Percentiles rank a stretch among this genome's conserved stretches.
Conservation (phyloP, 306 rosid species). For the Canavalia gladiata region DNA sequence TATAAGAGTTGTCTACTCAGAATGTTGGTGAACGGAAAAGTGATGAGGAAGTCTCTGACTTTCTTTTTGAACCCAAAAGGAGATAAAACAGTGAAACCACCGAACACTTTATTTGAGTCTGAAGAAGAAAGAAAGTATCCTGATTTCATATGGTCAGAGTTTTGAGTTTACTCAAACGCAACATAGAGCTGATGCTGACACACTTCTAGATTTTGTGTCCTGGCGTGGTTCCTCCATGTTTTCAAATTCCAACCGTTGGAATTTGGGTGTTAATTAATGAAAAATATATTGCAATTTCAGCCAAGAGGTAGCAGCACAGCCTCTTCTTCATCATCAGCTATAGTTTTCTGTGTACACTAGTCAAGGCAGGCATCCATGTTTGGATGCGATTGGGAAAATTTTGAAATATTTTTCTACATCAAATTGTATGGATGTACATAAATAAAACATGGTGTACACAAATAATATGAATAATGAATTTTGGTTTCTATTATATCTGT, state of each 20-base stretch:
- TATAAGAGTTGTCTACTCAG: conserved; percentile 72
- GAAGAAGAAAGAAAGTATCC: conserved; percentile 60
- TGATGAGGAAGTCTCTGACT: conserved; percentile 55
- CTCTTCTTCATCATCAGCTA: no score
- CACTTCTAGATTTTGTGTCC: conserved; percentile 50
- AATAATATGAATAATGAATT: not conserved
- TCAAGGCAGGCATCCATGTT: no score
- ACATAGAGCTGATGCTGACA: conserved; percentile 54
- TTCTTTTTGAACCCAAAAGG: conserved; percentile 56
- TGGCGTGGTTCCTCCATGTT: conserved; percentile 43
- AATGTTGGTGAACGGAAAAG: conserved; percentile 55
- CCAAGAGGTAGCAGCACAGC: not conserved
- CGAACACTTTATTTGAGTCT: conserved; percentile 45
- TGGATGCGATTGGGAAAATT: no score
- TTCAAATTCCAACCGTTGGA: not conserved
- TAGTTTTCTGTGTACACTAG: no score
- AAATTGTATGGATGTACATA: no score
- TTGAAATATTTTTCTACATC: no score
- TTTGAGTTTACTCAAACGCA: conserved; percentile 55
- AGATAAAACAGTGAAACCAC: conserved; percentile 64
- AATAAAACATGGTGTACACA: not conserved
- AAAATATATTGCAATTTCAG: not conserved
- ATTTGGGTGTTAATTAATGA: no score
- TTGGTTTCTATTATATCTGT: not conserved
- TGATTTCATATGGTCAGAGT: conserved; percentile 65